A percentile compares a stretch with the other conserved stretches of the same genome.
Conservation (phyloP, 2,329 filamentous ascomycete genomes). For the Clarireedia sp. region DNA sequence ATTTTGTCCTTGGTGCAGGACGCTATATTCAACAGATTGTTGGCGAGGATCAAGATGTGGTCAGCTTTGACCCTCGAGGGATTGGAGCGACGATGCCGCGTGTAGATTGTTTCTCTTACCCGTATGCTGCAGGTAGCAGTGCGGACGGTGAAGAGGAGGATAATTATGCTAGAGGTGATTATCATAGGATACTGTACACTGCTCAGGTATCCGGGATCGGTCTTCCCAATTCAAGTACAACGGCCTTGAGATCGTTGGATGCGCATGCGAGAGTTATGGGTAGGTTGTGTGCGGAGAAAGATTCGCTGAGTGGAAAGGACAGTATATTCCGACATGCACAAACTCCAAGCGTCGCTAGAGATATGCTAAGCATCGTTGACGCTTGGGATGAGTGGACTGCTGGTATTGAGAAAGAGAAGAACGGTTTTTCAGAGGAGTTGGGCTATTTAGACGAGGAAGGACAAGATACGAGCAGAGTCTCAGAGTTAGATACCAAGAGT, state of each 20-base stretch:
- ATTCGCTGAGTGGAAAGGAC: conserved; percentile 20
- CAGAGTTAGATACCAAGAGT: conserved; percentile 16
- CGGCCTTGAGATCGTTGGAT: conserved; percentile 38
- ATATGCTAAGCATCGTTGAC: conserved; percentile 32
- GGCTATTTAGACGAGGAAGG: not conserved
- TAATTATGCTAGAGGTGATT: conserved; percentile 35
- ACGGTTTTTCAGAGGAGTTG: not conserved
- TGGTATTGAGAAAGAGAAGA: not conserved
- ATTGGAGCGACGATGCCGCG: conserved; percentile 43
- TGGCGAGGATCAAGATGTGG: conserved; percentile 35
- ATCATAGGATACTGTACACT: conserved; percentile 18
- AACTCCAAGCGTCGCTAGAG: conserved; percentile 30
- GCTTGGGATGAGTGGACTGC: conserved; percentile 26
- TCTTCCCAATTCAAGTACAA: conserved; percentile 39
- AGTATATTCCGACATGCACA: conserved; percentile 26
- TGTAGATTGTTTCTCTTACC: conserved; percentile 42
- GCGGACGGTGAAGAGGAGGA: conserved; percentile 10
- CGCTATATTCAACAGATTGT: conserved; percentile 31
- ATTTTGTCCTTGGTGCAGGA: conserved; percentile 26
- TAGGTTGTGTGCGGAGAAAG: conserved; percentile 33
- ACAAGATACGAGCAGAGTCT: not conserved
- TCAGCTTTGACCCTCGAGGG: conserved; percentile 43
- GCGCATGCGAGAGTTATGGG: conserved; percentile 37
- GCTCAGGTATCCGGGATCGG: conserved; percentile 25
- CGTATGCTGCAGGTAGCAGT: conserved; percentile 21